A percentile compares a stretch with the other conserved stretches of the same genome.
Conservation (phyloP, 495 filamentous ascomycete species). For the Poronia punctata region DNA sequence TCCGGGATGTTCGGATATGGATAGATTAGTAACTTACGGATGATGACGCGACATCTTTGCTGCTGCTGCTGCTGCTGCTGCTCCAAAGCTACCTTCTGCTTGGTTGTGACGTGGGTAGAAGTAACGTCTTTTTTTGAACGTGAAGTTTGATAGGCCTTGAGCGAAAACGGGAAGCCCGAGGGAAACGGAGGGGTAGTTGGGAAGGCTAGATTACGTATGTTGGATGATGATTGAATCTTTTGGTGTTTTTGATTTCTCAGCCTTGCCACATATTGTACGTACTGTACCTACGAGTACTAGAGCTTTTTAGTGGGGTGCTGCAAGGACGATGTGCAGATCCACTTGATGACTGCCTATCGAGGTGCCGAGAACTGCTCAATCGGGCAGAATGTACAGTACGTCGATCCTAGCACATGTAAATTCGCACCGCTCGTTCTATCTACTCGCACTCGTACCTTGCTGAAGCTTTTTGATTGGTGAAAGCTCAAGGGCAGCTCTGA, state of each 20-base stretch:
- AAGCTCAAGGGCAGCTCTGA: too few species aligned
- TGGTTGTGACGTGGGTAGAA: not conserved
- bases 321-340: too few species aligned
- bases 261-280: slow-evolving; percentile 22
- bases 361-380: too few species aligned
- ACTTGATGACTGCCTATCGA: too few species aligned
- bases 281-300: not conserved
- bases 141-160: not conserved
- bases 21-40: slow-evolving; percentile 49
- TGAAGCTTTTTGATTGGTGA: too few species aligned
- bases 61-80: not conserved
- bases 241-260: slow-evolving; percentile 25
- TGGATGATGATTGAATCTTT: not conserved
- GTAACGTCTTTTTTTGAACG: not conserved
- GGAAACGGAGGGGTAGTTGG: not conserved
- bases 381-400: too few species aligned
- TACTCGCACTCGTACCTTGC: too few species aligned
- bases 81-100: not conserved
- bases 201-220: not conserved
- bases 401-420: too few species aligned
- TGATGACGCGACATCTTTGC: slow-evolving; percentile 66
- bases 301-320: too few species aligned
- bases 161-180: not conserved
- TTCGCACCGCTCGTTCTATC: too few species aligned
- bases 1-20: slow-evolving; percentile 21